These are phyloP conservation scores for Croton setiger DNA, from an alignment of 441 rosid genomes.

Conservation along the genomic window DNA sequence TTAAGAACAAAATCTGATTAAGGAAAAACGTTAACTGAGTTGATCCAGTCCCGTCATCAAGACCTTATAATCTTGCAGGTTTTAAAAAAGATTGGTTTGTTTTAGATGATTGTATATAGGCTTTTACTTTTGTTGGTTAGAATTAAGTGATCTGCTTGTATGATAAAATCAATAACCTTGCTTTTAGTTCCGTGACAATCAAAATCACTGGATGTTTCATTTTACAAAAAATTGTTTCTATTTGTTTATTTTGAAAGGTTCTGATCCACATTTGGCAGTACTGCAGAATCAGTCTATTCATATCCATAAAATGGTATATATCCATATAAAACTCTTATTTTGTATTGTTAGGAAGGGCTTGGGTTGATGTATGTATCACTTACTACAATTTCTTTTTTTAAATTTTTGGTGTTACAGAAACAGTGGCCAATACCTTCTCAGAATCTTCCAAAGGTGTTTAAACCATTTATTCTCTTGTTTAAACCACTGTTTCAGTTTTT, in stretches of 20 bases:
- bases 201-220: background rate
- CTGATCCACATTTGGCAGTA: slow-evolving; percentile 75
- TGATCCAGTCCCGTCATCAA: too few species aligned
- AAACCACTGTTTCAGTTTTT: slow-evolving; percentile 80
- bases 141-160: background rate
- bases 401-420: slow-evolving; percentile 35
- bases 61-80: too few species aligned
- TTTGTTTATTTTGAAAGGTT: slow-evolving; percentile 42
- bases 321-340: background rate
- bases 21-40: too few species aligned
- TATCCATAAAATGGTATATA: slow-evolving; percentile 74
- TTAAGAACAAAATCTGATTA: too few species aligned
- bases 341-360: background rate
- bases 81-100: too few species aligned
- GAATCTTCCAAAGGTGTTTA: slow-evolving; percentile 53
- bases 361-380: background rate
- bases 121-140: background rate
- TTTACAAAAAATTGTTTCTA: background rate
- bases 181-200: background rate
- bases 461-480: slow-evolving; percentile 61
- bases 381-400: background rate
- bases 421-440: slow-evolving; percentile 52
- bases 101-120: background rate
- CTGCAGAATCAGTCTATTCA: slow-evolving; percentile 68
- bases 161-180: background rate